Evolutionary conservation across 345 rosid genomes (phyloP), one percentile per base, ranked within the genome.

Genomic region (Lepidium sativum): DNA sequence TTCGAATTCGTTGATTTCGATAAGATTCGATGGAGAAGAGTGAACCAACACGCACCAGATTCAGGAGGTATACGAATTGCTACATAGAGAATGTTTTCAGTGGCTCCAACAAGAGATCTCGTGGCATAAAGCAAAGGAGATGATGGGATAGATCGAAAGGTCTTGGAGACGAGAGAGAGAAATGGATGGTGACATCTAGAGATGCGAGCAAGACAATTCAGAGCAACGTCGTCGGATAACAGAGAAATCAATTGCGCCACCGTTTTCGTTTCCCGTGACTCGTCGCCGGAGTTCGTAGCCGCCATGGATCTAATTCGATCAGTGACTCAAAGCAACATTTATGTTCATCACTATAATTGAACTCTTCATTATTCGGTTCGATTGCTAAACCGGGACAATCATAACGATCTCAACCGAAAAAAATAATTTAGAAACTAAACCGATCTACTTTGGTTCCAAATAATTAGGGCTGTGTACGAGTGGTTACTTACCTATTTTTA

Each of bases 101-200:
- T 40, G 70, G 70, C 60, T 60, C 55, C 20, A 77, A 82, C 74
- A 62, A 82, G 82, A 48, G 78, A 78, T 67, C 98, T 85, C 2
- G 84, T 71, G 51, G 85, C 33, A 81, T 78, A 86, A 66, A 85
- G 77, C 21, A 72, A 57, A 16, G 96, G 73, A 21, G 95, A 89
- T n/a, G 78, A 74, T 18, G 88, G 65, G 50, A 85, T 73, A 15
- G 86, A 71, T 31, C 63, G 82, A 70, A 92, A 72, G 5, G 84
- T 47, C 48, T 77, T 87, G 21, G 96, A 89, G 80, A 92, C 92
- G 2, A 78, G 73, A 15, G 83, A 79, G 57, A 92, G 91, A 9
- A 45, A 49, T 6, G 92, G 95, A 70, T 82, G 81, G 65, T 82
- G 68, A 17, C 71, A 74, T 41, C 92, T 75, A 5, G 95, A 85